phyloP scores from a whole-genome alignment of 768 basidiomycete species.

The Trametes coccinea region DNA sequence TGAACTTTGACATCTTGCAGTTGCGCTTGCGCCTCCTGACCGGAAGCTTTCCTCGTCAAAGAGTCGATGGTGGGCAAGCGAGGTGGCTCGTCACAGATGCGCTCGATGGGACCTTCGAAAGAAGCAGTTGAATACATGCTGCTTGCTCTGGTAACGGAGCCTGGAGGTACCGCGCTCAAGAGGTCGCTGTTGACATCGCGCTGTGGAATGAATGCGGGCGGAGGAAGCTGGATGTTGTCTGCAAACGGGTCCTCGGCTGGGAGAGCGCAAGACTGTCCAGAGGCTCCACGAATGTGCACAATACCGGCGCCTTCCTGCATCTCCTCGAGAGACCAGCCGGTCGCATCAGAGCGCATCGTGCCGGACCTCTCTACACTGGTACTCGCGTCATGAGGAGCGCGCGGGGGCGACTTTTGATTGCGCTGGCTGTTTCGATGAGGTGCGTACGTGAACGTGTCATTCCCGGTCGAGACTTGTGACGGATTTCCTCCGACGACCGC shows the following conservation, averaged over 20 bases:
- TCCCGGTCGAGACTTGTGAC: not conserved
- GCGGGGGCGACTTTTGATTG: not conserved
- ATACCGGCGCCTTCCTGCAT: not conserved
- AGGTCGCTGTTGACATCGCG: not conserved
- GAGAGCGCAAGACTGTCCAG: not conserved
- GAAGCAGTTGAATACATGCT: slow-evolving; percentile 21
- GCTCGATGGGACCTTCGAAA: not conserved
- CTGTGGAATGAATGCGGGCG: not conserved
- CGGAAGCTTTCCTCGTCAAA: not conserved
- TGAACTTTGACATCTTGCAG: not conserved
- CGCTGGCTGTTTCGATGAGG: slow-evolving; percentile 11
- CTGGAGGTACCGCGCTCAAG: not conserved
- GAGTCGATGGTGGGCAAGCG: slow-evolving; percentile 16
- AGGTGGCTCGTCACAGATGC: slow-evolving; percentile 15
- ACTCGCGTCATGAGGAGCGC: not conserved
- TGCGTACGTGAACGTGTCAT: slow-evolving; percentile 15
- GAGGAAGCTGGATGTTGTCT: slow-evolving; percentile 6
- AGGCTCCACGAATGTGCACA: not conserved
- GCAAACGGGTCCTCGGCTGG: slow-evolving; percentile 10
- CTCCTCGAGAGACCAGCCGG: slow-evolving; percentile 14
- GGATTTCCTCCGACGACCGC: slow-evolving; percentile 42
- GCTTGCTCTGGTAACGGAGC: slow-evolving; percentile 8
- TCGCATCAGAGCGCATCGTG: not conserved
- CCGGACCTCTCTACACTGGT: not conserved
- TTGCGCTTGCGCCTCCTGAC: not conserved